Conservation (phyloP, 192 early-diverging fungal genomes). For the Backusella psychrophila region DNA sequence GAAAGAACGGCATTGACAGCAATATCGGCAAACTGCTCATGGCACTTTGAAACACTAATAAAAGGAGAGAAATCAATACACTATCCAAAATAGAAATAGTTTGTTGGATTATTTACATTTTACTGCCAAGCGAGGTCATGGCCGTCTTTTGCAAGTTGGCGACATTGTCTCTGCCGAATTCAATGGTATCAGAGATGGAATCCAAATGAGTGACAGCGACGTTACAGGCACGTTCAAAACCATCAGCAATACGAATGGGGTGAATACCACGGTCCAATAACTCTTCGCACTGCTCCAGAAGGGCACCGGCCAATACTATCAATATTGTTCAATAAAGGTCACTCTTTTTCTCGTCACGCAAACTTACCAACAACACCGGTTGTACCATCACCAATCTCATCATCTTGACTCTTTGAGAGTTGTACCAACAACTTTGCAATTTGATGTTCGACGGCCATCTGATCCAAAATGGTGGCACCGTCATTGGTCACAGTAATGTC, state of each 20-base stretch:
- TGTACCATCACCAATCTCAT: conserved; percentile 99
- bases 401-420: conserved; percentile 97
- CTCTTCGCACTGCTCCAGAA: conserved; percentile 95
- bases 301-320: conserved; percentile 92
- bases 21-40: conserved; percentile 97
- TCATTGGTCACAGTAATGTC: conserved; percentile 99
- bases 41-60: conserved; percentile 92
- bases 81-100: too few relatives aligned
- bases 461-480: conserved; percentile 95
- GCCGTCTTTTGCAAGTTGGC: conserved; percentile 90
- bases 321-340: too few relatives aligned
- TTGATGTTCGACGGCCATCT: conserved; percentile 99
- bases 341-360: too few relatives aligned
- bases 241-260: conserved; percentile 98
- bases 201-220: conserved; percentile 93
- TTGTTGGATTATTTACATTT: conserved; percentile 92
- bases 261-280: conserved; percentile 96
- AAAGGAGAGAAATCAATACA: neutral
- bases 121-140: conserved; percentile 96
- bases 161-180: conserved; percentile 78
- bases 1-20: conserved; percentile 97
- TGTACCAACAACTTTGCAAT: conserved; percentile 98
- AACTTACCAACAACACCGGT: conserved; percentile 92
- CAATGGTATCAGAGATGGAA: conserved; percentile 87
- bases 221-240: conserved; percentile 95